These are phyloP conservation scores for Magnolia kwangsiensis DNA, from an alignment of 164 flowering plant species.

Conservation along the genomic window DNA sequence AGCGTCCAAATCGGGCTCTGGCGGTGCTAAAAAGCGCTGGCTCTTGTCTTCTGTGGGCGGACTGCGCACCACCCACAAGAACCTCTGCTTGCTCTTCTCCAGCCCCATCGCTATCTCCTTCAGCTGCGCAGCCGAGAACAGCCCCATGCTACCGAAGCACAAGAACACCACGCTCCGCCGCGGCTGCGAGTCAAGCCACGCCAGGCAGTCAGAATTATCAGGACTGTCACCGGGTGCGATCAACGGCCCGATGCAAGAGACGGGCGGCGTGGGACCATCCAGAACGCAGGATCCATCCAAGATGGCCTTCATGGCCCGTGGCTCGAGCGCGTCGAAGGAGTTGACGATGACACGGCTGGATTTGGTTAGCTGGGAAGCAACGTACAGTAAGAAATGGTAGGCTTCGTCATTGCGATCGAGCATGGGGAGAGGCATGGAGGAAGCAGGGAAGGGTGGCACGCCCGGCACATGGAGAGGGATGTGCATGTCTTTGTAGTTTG, in stretches of 20 bases:
- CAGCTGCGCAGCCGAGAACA: constrained; percentile 29
- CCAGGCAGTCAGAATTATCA: constrained; percentile 17
- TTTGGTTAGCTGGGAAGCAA: background rate
- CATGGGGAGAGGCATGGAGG: constrained; percentile 23
- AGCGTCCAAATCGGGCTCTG: constrained; percentile 17
- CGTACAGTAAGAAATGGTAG: constrained; percentile 18
- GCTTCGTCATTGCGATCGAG: constrained; percentile 21
- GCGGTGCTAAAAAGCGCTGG: too few species aligned
- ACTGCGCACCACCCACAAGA: constrained; percentile 45
- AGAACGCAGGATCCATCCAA: constrained; percentile 5
- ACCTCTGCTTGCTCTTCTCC: constrained; percentile 39
- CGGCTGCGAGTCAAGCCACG: constrained; percentile 43
- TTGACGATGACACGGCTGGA: constrained; percentile 29
- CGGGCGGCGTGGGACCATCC: constrained; percentile 11
- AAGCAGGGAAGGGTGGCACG: constrained; percentile 27
- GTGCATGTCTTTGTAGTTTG: constrained; percentile 21
- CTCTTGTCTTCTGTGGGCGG: constrained; percentile 21
- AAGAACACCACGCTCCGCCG: constrained; percentile 39
- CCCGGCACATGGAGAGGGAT: constrained; percentile 33
- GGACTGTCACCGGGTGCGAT: constrained; percentile 8
- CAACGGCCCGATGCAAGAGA: constrained; percentile 29
- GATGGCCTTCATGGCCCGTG: constrained; percentile 17
- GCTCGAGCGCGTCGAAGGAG: constrained; percentile 29
- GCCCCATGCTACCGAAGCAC: constrained; percentile 43
- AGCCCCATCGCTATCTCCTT: constrained; percentile 42